These are phyloP conservation scores for Aspergillus nidulans DNA, from an alignment of 495 filamentous ascomycete species.

Conservation along the genomic window DNA sequence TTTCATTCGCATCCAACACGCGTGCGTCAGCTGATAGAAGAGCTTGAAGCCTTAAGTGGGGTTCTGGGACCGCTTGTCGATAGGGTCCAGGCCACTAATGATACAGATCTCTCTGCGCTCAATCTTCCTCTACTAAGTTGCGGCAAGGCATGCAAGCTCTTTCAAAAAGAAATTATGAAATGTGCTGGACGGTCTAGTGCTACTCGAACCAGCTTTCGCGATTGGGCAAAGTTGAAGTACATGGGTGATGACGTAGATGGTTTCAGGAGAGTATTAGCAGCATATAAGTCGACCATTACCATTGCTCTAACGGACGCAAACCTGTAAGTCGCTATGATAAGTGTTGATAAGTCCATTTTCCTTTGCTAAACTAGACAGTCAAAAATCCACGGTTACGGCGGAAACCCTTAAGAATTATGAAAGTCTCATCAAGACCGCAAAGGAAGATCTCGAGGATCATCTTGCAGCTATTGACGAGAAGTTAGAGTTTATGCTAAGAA, in stretches of 20 bases:
- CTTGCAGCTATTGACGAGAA: constrained; percentile 35
- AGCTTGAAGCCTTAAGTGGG: constrained; percentile 36
- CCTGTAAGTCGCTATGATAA: constrained; percentile 26
- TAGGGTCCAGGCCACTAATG: constrained; percentile 15
- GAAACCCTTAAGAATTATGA: constrained; percentile 31
- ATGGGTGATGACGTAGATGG: constrained; percentile 28
- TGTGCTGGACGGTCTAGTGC: constrained; percentile 16
- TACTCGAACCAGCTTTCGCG: constrained; percentile 22
- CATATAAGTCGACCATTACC: constrained; percentile 39
- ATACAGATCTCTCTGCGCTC: constrained; percentile 14
- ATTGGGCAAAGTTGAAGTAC: constrained; percentile 27
- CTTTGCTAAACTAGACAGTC: no score
- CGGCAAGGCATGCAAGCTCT: constrained; percentile 24
- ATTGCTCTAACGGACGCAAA: constrained; percentile 37
- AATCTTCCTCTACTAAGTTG: constrained; percentile 24
- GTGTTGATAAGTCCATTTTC: no score
- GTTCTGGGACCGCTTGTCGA: constrained; percentile 32
- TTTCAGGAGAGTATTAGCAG: constrained; percentile 28
- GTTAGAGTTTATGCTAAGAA: constrained; percentile 20
- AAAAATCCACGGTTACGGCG: constrained; percentile 23
- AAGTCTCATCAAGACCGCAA: constrained; percentile 32
- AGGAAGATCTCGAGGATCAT: constrained; percentile 33
- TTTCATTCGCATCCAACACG: constrained; percentile 33
- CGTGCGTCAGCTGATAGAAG: constrained; percentile 37
- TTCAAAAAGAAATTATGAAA: constrained; percentile 20